Percentiles rank a stretch among this genome's conserved stretches.
Evolutionary conservation across 2,329 filamentous ascomycete species (phyloP).

Genomic region (Botrytis porri): DNA sequence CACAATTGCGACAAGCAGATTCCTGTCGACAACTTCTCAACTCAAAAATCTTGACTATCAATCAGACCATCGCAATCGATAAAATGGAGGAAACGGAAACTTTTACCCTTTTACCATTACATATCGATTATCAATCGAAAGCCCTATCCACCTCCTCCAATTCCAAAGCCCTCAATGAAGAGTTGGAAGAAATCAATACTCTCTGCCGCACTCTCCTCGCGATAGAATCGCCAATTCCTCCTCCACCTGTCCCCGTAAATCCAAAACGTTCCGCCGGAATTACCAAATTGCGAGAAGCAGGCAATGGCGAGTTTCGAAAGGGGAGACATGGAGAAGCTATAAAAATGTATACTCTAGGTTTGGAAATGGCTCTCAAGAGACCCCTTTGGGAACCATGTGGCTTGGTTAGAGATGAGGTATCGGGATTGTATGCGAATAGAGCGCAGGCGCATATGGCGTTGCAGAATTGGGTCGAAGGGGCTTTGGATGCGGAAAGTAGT

Average conservation of each 20-base stretch:
- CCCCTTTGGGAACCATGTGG: constrained; percentile 86
- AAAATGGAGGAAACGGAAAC: constrained; percentile 61
- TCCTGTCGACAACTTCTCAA: background rate
- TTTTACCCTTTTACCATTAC: constrained; percentile 79
- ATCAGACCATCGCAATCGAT: background rate
- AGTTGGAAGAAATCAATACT: constrained; percentile 72
- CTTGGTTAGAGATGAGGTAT: constrained; percentile 80
- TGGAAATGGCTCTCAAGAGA: constrained; percentile 81
- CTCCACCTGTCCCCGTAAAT: constrained; percentile 86
- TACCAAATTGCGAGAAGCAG: constrained; percentile 84
- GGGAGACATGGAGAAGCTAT: constrained; percentile 71
- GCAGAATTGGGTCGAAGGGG: constrained; percentile 78
- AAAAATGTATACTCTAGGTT: constrained; percentile 77
- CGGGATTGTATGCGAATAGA: constrained; percentile 77
- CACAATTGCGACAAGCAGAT: background rate
- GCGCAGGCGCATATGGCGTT: constrained; percentile 86
- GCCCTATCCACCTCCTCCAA: constrained; percentile 54
- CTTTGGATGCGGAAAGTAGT: constrained; percentile 83
- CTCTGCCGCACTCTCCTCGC: constrained; percentile 73
- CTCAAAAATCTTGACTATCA: background rate
- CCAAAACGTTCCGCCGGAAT: constrained; percentile 87
- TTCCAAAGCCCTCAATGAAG: constrained; percentile 54
- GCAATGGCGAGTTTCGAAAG: constrained; percentile 81
- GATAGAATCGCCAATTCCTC: constrained; percentile 66
- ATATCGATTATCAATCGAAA: constrained; percentile 80